phyloP scores from a whole-genome alignment of 495 filamentous ascomycete genomes.

The Acidiella bohemica region DNA sequence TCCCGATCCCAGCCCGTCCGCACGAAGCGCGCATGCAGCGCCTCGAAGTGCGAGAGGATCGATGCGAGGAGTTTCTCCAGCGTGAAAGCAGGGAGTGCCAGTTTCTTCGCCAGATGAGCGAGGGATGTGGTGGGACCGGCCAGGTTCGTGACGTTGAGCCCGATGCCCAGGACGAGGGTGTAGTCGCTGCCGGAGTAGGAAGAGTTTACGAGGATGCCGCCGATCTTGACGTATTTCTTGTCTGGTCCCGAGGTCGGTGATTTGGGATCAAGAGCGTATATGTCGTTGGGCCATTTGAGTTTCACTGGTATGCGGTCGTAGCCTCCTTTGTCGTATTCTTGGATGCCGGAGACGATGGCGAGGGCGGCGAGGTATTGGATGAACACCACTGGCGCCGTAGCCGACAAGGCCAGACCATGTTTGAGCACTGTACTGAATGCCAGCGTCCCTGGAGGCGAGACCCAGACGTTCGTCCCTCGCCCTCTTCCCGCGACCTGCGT shows the following conservation, averaged over 20 bases:
- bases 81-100: conserved; percentile 40
- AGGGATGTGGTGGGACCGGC: conserved; percentile 82
- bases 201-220: conserved; percentile 86
- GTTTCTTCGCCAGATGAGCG: conserved; percentile 43
- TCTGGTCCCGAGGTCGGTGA: conserved; percentile 1
- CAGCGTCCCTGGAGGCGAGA: conserved; percentile 74
- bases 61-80: conserved; percentile 75
- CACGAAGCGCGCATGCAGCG: conserved; percentile 61
- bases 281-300: conserved; percentile 96
- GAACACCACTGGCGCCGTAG: conserved; percentile 76
- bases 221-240: conserved; percentile 71
- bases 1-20: conserved; percentile 53
- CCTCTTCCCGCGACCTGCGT: conserved; percentile 85
- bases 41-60: conserved; percentile 67
- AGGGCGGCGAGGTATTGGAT: conserved; percentile 86
- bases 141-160: conserved; percentile 75
- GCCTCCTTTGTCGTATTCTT: conserved; percentile 51
- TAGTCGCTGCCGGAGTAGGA: conserved; percentile 64
- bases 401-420: conserved; percentile 57
- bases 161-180: conserved; percentile 78
- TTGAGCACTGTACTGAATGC: conserved; percentile 78
- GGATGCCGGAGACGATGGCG: conserved; percentile 77
- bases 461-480: conserved; percentile 86
- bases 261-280: conserved; percentile 63
- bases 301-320: conserved; percentile 67